phyloP scores from a whole-genome alignment of 345 rosid genomes.

The Salix purpurea region DNA sequence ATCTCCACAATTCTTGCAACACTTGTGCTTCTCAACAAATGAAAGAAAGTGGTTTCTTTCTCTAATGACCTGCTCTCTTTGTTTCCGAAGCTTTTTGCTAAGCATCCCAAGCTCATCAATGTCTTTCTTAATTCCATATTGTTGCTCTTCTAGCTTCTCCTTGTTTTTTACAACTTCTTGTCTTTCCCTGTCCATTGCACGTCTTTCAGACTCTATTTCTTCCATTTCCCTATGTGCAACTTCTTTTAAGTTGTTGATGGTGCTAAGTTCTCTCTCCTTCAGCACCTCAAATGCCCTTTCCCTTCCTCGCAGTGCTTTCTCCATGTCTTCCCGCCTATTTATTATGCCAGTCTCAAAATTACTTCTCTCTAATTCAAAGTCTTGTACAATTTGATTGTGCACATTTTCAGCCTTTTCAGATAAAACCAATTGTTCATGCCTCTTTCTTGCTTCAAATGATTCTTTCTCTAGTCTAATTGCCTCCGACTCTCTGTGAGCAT shows the following conservation, averaged over 20 bases:
- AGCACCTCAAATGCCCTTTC: conserved; percentile 39
- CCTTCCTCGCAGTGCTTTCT: conserved; percentile 42
- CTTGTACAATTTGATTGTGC: conserved; percentile 49
- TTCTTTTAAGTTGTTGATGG: conserved; percentile 40
- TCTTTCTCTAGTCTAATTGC: conserved; percentile 55
- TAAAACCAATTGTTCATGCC: conserved; percentile 49
- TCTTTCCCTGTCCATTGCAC: conserved; percentile 45
- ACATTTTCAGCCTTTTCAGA: conserved; percentile 49
- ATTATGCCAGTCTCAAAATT: conserved; percentile 41
- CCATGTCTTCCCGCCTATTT: conserved; percentile 48
- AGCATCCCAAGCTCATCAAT: conserved; percentile 55
- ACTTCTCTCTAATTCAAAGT: conserved; percentile 48
- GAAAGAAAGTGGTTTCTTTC: conserved; percentile 53
- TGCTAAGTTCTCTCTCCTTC: conserved; percentile 44
- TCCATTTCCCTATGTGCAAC: conserved; percentile 47
- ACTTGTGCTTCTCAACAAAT: conserved; percentile 55
- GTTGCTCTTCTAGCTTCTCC: conserved; percentile 49
- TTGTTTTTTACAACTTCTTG: conserved; percentile 42
- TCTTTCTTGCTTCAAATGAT: conserved; percentile 59
- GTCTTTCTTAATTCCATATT: conserved; percentile 55
- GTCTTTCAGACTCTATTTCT: conserved; percentile 45
- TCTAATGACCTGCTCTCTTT: conserved; percentile 40
- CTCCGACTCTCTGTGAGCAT: conserved; percentile 48
- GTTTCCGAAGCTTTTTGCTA: conserved; percentile 52
- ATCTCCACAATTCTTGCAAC: conserved; percentile 63